Base-by-base conservation (phyloP, 225 moss, liverwort and hornwort species). In the Thuidium tamariscinum region DNA sequence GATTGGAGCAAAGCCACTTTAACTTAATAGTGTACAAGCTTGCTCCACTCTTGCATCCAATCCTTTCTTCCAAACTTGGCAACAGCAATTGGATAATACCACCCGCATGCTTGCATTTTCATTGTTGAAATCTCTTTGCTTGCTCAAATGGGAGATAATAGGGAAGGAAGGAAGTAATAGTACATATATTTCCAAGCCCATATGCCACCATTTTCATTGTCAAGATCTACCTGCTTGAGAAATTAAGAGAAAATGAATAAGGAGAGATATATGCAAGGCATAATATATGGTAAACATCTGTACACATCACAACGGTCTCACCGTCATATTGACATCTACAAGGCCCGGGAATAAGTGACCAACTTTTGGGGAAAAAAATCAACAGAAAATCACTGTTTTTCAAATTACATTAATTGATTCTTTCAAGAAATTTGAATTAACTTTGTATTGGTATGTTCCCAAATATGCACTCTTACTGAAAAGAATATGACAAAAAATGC, bases 41-140 rank as follows among this genome's bases (percentile, higher is more conserved):
- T 91, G 91, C 93, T 89, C 85, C 91, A 87, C 52, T 91, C 87
- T 46, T n/a, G n/a, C n/a, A 83, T 84, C 15, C 87, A 86, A 30
- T 82, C 48, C 7, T 84, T 76, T 48, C 67, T 84, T 68, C 89
- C 88, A 16, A 91, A 90, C 77, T 70, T 30, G 11, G 79, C 63
- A 15, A 88, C 78, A 57, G 86, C 83, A 83, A 88, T 72, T 34
- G 89, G 82, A 41, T 32, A 2, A 2, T n/a, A 9, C 21, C 51
- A 51, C 1, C 21, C 5, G 10, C 51, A 21, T 63, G 2, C 76
- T 54, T 8, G 16, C 54, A 8, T 52, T 73, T 26, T 49, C 48
- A 74, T 27, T 0, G 36, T 61, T 48, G 27, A 27, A 32, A 13
- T 61, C 15, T 44, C 13, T 44, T 56, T 73, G 36, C n/a, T 73